Base-by-base conservation (phyloP, 1,139 yeast species). In the Kurtzmaniella quercitrusa region DNA sequence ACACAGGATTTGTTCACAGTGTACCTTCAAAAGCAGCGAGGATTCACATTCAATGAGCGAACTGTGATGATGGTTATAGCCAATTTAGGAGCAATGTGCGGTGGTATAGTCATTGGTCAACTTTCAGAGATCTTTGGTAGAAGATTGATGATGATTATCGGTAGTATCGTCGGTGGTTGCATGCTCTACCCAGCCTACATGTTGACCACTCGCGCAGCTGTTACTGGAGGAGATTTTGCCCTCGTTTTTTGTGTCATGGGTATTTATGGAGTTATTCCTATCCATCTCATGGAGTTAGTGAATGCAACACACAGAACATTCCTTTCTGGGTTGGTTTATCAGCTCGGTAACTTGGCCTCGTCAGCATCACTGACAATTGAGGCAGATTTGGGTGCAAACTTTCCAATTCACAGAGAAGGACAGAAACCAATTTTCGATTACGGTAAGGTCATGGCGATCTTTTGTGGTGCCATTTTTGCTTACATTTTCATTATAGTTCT, bases 1-100 rank as follows among this genome's bases (percentile, higher is more conserved):
- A 70, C 80, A 9, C 82, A 76, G 55, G 82, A 77, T 57, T 61
- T 77, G 46, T 75, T 70, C 57, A 79, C 79, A 33, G 74, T 80
- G 0, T 57, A 75, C 58, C 62, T 77, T 21, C 60, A 63, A 12
- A 66, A 59, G 12, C 81, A 77, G 55, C 58, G 66, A 41, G 56
- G 54, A 12, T 59, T 65, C 24, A 55, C 60, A 15, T 51, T 63
- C 2, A 60, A 77, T 50, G 56, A 60, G 12, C 60, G 64, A 43
- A 76, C 81, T 0, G 69, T 74, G 15, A 73, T 75, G 39, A 67
- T 70, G 57, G 67, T 66, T 12, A 73, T 77, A 12, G 67, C 69
- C 37, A 77, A 77, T 49, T 43, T 77, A 31, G 82, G 82, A 37
- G 82, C 77, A 14, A 66, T 76, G 46, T 48, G 58, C 38, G 82